Conservation (phyloP, 345 rosid species). For the Camelina laxa region DNA sequence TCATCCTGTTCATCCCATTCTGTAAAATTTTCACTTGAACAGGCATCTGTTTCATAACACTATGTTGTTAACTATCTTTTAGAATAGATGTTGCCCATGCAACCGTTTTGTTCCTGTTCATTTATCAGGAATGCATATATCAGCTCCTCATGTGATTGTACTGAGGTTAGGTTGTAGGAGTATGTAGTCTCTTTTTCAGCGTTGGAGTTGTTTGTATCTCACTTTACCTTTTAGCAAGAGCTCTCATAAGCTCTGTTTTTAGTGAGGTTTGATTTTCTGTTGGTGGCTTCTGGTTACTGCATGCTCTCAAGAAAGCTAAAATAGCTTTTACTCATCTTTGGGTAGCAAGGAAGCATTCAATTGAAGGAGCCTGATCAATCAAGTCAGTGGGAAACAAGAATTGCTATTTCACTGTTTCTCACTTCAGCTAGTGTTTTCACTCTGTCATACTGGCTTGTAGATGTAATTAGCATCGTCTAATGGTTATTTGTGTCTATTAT, state of each 20-base stretch:
- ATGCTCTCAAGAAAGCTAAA: conserved; percentile 20
- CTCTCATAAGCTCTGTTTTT: conserved; percentile 14
- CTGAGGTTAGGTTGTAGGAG: conserved; percentile 22
- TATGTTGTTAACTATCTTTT: neutral
- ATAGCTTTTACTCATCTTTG: conserved; percentile 9
- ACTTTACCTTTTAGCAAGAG: conserved; percentile 13
- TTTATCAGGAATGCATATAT: conserved; percentile 9
- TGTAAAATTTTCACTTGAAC: conserved; percentile 14
- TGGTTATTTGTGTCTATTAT: conserved; percentile 17
- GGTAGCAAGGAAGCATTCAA: conserved; percentile 16
- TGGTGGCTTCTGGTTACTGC: conserved; percentile 18
- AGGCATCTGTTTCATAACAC: neutral
- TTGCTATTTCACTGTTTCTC: conserved; percentile 11
- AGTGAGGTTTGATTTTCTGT: conserved; percentile 14
- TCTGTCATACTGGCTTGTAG: conserved; percentile 11
- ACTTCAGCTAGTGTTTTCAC: conserved; percentile 8
- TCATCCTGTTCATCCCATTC: conserved; percentile 8
- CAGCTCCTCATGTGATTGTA: conserved; percentile 33
- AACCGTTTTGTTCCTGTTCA: conserved; percentile 18
- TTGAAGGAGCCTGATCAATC: conserved; percentile 12
- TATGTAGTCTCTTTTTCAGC: conserved; percentile 22
- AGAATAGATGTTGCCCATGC: conserved; percentile 18
- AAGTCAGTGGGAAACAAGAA: conserved; percentile 12
- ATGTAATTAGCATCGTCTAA: neutral
- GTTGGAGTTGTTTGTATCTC: conserved; percentile 33